Conservation (phyloP, 306 rosid genomes). For the Echinosophora koreensis region DNA sequence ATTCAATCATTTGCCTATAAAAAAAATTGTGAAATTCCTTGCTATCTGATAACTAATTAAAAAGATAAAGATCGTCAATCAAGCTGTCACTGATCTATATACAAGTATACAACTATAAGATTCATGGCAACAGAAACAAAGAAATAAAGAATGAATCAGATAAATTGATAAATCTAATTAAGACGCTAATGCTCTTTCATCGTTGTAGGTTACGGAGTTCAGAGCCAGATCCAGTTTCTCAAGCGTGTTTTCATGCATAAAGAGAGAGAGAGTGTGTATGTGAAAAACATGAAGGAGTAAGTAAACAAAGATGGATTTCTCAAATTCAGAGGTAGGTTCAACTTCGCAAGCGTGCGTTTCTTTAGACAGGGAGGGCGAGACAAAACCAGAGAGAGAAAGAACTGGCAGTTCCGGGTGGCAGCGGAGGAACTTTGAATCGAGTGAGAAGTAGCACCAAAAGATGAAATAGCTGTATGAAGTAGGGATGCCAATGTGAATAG, state of each 20-base stretch:
- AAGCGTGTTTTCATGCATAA: background rate
- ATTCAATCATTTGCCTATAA: too few relatives aligned
- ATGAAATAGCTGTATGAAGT: too few relatives aligned
- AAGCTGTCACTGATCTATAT: background rate
- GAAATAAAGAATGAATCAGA: background rate
- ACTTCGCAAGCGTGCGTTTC: too few relatives aligned
- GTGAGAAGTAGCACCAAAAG: too few relatives aligned
- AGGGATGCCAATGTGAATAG: too few relatives aligned
- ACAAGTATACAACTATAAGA: background rate
- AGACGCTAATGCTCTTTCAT: background rate
- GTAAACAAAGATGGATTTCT: background rate
- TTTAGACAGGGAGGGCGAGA: too few relatives aligned
- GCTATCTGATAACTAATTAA: background rate
- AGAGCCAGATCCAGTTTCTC: background rate
- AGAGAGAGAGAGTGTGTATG: background rate
- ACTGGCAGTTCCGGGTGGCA: too few relatives aligned
- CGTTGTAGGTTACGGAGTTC: background rate
- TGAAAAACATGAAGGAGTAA: background rate
- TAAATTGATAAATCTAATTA: constrained; percentile 6
- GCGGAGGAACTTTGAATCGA: too few relatives aligned
- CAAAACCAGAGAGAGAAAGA: too few relatives aligned
- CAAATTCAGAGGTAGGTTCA: background rate
- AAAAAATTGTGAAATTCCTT: background rate
- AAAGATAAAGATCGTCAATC: background rate
- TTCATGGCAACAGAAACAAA: background rate